These are phyloP conservation scores for Colletotrichum musae DNA, from an alignment of 2,329 filamentous ascomycete species.

Conservation along the genomic window DNA sequence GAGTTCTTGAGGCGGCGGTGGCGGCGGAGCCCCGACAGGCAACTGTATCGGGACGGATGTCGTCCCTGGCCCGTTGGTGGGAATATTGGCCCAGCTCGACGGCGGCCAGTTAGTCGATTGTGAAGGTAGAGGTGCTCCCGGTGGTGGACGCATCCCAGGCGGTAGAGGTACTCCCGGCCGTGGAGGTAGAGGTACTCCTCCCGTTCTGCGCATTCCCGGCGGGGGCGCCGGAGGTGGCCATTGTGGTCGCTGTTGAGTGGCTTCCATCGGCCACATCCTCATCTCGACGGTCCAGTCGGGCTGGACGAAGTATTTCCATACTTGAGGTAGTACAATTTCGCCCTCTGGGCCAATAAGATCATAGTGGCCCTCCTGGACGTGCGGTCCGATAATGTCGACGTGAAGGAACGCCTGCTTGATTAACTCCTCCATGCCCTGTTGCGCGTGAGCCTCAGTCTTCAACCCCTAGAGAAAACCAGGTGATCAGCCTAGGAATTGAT, in stretches of 20 bases:
- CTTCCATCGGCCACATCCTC: slow-evolving; percentile 73
- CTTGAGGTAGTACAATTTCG: slow-evolving; percentile 83
- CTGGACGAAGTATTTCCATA: slow-evolving; percentile 85
- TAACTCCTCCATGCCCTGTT: slow-evolving; percentile 85
- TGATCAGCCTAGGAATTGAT: background rate
- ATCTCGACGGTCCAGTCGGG: slow-evolving; percentile 81
- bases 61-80: background rate
- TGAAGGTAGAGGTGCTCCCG: background rate
- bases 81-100: background rate
- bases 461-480: background rate
- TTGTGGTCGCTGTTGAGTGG: background rate
- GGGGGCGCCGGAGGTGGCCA: no score
- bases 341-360: slow-evolving; percentile 84
- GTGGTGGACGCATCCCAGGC: background rate
- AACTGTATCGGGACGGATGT: background rate
- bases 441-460: slow-evolving; percentile 43
- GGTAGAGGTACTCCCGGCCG: background rate
- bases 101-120: no score
- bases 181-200: background rate
- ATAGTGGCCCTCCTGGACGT: slow-evolving; percentile 83
- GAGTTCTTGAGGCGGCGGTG: background rate
- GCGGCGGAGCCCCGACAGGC: background rate
- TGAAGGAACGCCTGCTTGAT: slow-evolving; percentile 87
- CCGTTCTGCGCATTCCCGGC: background rate
- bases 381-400: slow-evolving; percentile 82